Evolutionary conservation across 2,329 filamentous ascomycete genomes (phyloP).

Genomic region (Ceratocystis cacaofunesta): DNA sequence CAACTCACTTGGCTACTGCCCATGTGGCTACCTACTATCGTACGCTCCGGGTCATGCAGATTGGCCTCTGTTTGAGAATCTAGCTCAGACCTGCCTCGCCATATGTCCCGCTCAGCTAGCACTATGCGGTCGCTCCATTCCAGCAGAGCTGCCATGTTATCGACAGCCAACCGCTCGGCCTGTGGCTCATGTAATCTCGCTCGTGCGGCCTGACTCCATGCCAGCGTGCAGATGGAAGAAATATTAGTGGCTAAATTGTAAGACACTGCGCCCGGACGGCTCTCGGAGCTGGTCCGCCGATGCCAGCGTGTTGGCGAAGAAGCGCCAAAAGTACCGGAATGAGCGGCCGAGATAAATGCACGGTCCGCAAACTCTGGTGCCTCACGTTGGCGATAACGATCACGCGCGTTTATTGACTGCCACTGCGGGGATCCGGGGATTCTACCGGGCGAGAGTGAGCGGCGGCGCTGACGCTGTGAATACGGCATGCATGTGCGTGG

Average conservation of each 20-base stretch:
- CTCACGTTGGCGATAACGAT: constrained; percentile 7
- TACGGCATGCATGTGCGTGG: constrained; percentile 10
- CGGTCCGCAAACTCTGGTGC: neutral
- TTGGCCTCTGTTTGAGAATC: neutral
- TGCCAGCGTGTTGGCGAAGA: neutral
- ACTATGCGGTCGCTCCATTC: constrained; percentile 21
- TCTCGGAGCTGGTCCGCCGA: neutral
- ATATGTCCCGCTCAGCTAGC: constrained; percentile 20
- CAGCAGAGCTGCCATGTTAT: constrained; percentile 22
- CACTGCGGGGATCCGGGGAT: neutral
- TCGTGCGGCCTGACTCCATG: constrained; percentile 23
- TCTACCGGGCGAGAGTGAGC: constrained; percentile 4
- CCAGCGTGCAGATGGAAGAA: constrained; percentile 22
- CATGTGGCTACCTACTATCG: neutral
- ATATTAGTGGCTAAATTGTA: constrained; percentile 22
- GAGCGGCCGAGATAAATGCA: neutral
- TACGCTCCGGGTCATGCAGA: neutral
- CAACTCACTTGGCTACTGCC: neutral
- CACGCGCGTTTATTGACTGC: neutral
- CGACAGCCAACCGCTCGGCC: constrained; percentile 22
- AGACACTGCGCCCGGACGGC: constrained; percentile 17
- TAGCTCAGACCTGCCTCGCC: constrained; percentile 13
- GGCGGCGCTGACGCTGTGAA: neutral
- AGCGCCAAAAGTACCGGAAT: neutral
- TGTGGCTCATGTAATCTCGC: constrained; percentile 22